These are phyloP conservation scores for Aquilaria agallochum DNA, from an alignment of 441 rosid species.

Conservation along the genomic window DNA sequence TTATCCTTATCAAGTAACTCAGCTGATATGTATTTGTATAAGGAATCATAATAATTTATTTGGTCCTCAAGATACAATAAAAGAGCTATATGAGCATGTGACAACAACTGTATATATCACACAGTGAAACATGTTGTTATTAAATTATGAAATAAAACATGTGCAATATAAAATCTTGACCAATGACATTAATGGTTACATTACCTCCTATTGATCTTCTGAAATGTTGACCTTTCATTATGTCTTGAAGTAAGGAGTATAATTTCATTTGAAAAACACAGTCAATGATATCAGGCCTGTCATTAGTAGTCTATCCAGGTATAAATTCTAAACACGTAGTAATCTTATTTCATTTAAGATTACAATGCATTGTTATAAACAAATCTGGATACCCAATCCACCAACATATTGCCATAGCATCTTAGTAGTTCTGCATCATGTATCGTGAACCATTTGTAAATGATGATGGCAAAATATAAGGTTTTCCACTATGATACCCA, in stretches of 20 bases:
- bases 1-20: background rate
- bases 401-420: slow-evolving; percentile 1
- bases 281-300: background rate
- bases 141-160: no score
- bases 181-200: no score
- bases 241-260: background rate
- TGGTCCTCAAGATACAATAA: background rate
- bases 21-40: background rate
- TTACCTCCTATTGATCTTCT: background rate
- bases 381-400: background rate
- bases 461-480: background rate
- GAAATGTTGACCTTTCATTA: background rate
- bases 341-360: background rate
- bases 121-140: no score
- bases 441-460: background rate
- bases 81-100: slow-evolving; percentile 10
- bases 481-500: background rate
- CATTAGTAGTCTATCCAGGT: background rate
- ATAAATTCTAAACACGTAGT: background rate
- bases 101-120: background rate
- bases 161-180: no score
- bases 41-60: fast-evolving
- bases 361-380: background rate
- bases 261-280: slow-evolving; percentile 8
- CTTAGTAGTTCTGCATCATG: background rate